These are phyloP conservation scores for Neurospora sp. DNA, from an alignment of 495 filamentous ascomycete species.

Conservation along the genomic window DNA sequence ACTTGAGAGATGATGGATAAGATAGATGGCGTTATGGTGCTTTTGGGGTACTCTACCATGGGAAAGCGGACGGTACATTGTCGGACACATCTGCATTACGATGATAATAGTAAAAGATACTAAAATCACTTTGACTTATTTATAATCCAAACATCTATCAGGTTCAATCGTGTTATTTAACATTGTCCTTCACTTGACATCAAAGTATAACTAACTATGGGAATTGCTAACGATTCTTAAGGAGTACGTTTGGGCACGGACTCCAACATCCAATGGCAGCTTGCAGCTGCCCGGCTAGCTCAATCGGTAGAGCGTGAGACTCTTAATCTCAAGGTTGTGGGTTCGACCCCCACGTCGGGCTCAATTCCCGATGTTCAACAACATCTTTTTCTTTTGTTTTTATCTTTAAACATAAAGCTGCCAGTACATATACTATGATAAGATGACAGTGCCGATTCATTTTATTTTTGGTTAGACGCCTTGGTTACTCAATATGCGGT, in stretches of 20 bases:
- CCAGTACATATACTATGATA: no score
- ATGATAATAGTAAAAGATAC: not conserved
- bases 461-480: no score
- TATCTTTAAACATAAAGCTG: not conserved
- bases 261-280: not conserved
- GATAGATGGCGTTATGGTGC: not conserved
- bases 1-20: not conserved
- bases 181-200: not conserved
- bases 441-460: no score
- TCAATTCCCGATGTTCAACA: not conserved
- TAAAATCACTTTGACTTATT: not conserved
- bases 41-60: not conserved
- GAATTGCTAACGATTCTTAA: not conserved
- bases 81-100: not conserved
- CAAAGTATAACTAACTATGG: not conserved
- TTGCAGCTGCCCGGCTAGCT: constrained; percentile 46
- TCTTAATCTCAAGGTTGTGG: constrained; percentile 39
- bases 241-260: not conserved
- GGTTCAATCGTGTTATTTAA: not conserved
- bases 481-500: no score
- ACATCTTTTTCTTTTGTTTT: not conserved
- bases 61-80: not conserved
- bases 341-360: not conserved
- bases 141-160: not conserved
- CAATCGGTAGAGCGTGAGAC: constrained; percentile 80